Base-by-base conservation (phyloP, 192 early-diverging fungal genomes). In the Coemansia umbellata region DNA sequence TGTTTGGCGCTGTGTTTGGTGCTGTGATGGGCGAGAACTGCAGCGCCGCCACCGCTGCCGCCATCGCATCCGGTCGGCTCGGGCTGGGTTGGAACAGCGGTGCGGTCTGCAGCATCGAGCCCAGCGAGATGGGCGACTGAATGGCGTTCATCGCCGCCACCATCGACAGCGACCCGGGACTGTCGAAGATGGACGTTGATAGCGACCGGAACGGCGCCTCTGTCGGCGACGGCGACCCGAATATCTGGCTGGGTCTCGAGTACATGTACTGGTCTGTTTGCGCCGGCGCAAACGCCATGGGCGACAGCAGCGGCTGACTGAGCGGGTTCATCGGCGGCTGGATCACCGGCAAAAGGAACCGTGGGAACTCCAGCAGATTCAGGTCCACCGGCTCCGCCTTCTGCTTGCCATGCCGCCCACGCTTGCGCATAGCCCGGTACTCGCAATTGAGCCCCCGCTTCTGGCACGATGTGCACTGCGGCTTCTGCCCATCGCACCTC, bases 401-500 rank as follows among this genome's bases (percentile, higher is more conserved):
- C 4, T 17, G 10, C 26, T 75, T 75, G 19, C 72, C 72, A 31
- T 75, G 72, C 4, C 72, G 50, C 10, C 72, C 72, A 30, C 72
- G 72, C 45, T 75, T 75, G 48, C 72, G 65, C 72, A 75, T 75
- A 31, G 72, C 72, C 26, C 56, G 51, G 57, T 75, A 75, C 45
- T 75, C 60, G 61, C 72, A 75, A 37, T 53, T 53, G 7, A 75
- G 44, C 13, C 72, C 72, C 8, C 72, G 60, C 5, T 53, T 63
- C 30, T 40, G 31, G 11, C 72, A 75, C 14, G 72, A 63, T 22
- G 65, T 75, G 50, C 72, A 75, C 53, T 67, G 39, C 4, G 72
- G 72, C 36, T 41, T 33, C 22, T 31, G 42, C 0, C 72, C 72
- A 40, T 75, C 72, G 33, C 72, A 75, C 3, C 72, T 55, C 2